Conservation (phyloP, 495 filamentous ascomycete genomes). For the Letharia columbiana region DNA sequence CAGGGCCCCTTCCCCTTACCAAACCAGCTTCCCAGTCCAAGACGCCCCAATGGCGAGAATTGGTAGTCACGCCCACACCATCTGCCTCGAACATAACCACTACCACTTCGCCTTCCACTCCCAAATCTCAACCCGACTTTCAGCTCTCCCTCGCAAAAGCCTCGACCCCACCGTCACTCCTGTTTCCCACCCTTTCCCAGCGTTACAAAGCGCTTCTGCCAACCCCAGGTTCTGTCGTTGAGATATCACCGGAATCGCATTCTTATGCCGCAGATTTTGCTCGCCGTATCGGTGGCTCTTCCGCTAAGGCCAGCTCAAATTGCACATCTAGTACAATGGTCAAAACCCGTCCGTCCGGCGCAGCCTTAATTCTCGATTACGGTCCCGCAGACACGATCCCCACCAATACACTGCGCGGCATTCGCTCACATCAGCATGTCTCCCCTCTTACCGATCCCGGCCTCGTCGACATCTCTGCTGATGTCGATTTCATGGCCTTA, state of each 20-base stretch:
- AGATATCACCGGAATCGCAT: slow-evolving; percentile 78
- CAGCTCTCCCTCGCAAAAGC: slow-evolving; percentile 65
- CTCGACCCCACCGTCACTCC: slow-evolving; percentile 68
- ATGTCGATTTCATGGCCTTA: slow-evolving; percentile 83
- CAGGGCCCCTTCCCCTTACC: slow-evolving; percentile 38
- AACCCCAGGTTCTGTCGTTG: slow-evolving; percentile 58
- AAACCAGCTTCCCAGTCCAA: slow-evolving; percentile 38
- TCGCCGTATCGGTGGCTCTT: slow-evolving; percentile 64
- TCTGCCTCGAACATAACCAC: slow-evolving; percentile 31
- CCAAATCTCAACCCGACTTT: slow-evolving; percentile 66
- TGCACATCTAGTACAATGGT: slow-evolving; percentile 8
- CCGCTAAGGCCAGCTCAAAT: slow-evolving; percentile 32
- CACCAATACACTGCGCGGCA: slow-evolving; percentile 78
- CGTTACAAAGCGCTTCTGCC: slow-evolving; percentile 69
- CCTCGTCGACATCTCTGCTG: slow-evolving; percentile 73
- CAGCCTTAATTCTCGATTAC: slow-evolving; percentile 90
- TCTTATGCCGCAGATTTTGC: slow-evolving; percentile 76
- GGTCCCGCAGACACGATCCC: slow-evolving; percentile 72
- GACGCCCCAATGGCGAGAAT: slow-evolving; percentile 71
- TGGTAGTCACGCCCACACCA: slow-evolving; percentile 64
- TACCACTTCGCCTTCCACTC: slow-evolving; percentile 26
- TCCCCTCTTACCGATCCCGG: slow-evolving; percentile 72
- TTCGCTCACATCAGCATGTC: slow-evolving; percentile 61
- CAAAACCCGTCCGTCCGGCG: slow-evolving; percentile 59
- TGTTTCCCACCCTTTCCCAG: slow-evolving; percentile 74